A percentile compares a stretch with the other conserved stretches of the same genome.
phyloP scores from a whole-genome alignment of 345 rosid species.

The Arabidopsis arenosa region DNA sequence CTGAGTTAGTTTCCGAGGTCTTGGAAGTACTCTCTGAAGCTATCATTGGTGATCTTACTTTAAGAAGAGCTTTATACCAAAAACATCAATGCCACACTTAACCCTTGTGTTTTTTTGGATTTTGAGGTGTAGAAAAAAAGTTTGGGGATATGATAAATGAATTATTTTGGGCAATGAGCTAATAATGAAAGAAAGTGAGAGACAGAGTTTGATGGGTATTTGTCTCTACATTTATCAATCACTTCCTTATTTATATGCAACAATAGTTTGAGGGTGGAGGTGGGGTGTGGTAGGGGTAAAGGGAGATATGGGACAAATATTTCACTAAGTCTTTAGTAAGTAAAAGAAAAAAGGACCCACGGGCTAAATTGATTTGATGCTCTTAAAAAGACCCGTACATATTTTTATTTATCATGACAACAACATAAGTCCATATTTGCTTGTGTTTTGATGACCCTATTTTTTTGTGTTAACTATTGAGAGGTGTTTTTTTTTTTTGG shows the following conservation, averaged over 20 bases:
- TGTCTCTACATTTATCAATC: constrained; percentile 39
- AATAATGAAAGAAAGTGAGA: constrained; percentile 35
- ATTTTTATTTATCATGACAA: constrained; percentile 28
- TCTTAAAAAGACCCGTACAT: constrained; percentile 39
- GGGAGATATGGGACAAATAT: constrained; percentile 41
- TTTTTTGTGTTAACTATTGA: neutral
- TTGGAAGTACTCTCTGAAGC: constrained; percentile 27
- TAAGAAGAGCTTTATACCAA: constrained; percentile 13
- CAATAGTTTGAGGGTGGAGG: constrained; percentile 24
- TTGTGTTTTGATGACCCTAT: neutral
- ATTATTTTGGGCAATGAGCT: constrained; percentile 40
- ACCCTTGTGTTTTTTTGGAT: neutral
- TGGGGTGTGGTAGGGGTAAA: constrained; percentile 40
- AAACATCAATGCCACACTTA: constrained; percentile 33
- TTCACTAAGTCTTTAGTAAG: constrained; percentile 33
- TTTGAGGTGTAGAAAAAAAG: neutral
- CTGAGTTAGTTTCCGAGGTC: constrained; percentile 2
- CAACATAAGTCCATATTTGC: neutral
- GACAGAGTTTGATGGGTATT: constrained; percentile 36
- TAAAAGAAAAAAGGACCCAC: constrained; percentile 37
- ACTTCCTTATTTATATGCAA: constrained; percentile 42
- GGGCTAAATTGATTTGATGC: constrained; percentile 31
- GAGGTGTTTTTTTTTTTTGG: neutral
- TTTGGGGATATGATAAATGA: constrained; percentile 9
- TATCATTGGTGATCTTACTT: constrained; percentile 31